phyloP scores from a whole-genome alignment of 2,329 filamentous ascomycete genomes.

The Fusarium pseudonygamai region DNA sequence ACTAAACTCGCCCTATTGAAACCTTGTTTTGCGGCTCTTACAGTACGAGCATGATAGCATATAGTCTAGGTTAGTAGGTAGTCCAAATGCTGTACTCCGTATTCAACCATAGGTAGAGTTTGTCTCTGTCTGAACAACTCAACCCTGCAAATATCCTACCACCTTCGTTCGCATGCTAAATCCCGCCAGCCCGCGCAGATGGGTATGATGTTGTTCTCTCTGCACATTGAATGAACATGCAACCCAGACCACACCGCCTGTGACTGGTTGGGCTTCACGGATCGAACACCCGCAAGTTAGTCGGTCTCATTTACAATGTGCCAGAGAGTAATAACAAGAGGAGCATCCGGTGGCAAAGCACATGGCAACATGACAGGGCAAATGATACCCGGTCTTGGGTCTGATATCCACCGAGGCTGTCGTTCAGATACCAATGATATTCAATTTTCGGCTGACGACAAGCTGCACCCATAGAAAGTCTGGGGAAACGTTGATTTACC shows the following conservation, averaged over 20 bases:
- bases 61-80: neutral
- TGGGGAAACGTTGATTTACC: conserved; percentile 17
- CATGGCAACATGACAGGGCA: conserved; percentile 6
- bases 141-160: neutral
- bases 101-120: neutral
- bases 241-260: neutral
- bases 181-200: neutral
- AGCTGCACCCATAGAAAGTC: conserved; percentile 7
- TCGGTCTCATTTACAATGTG: conserved; percentile 7
- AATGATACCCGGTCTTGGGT: conserved; percentile 1
- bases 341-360: conserved; percentile 2
- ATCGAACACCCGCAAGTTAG: conserved; percentile 27
- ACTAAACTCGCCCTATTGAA: neutral
- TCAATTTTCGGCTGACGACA: neutral
- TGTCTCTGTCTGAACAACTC: neutral
- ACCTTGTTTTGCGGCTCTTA: conserved; percentile 5
- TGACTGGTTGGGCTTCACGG: conserved; percentile 23
- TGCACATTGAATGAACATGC: conserved; percentile 8
- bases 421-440: conserved; percentile 11
- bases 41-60: neutral
- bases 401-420: conserved; percentile 16
- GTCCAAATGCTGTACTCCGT: neutral
- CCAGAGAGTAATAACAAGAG: conserved; percentile 9
- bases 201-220: conserved; percentile 1
- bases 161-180: neutral